phyloP scores from a whole-genome alignment of 129 eudicot species.

The Logfia minima region DNA sequence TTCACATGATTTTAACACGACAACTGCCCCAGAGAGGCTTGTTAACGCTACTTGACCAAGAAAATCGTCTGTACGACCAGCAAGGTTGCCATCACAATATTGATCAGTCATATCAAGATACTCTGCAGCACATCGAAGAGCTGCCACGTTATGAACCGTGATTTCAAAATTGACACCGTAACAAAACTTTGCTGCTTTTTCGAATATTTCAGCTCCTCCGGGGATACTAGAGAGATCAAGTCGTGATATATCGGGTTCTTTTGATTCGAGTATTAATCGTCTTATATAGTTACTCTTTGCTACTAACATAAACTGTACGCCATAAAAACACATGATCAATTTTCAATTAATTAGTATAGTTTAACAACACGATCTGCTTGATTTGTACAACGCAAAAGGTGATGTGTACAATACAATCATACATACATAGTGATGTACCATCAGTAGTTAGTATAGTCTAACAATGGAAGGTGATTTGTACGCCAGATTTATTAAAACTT shows the following conservation, averaged over 20 bases:
- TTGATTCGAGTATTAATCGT: slow-evolving; percentile 63
- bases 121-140: slow-evolving; percentile 94
- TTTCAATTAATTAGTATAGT: background rate
- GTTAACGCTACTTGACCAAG: slow-evolving; percentile 79
- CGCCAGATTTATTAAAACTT: background rate
- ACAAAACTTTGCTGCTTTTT: slow-evolving; percentile 90
- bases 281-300: slow-evolving; percentile 96
- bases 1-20: slow-evolving; percentile 81
- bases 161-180: slow-evolving; percentile 94
- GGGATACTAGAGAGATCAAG: slow-evolving; percentile 80
- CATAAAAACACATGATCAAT: slow-evolving; percentile 2
- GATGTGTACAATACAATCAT: too few species aligned
- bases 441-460: too few species aligned
- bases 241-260: slow-evolving; percentile 59
- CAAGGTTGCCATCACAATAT: slow-evolving; percentile 81
- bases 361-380: background rate
- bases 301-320: slow-evolving; percentile 75
- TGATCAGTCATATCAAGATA: slow-evolving; percentile 87
- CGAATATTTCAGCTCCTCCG: slow-evolving; percentile 86
- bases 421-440: too few species aligned
- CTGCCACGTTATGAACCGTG: slow-evolving; percentile 93
- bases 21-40: slow-evolving; percentile 84
- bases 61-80: slow-evolving; percentile 84
- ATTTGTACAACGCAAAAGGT: background rate
- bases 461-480: background rate